These are phyloP conservation scores for Porphyra umbilicalis DNA, from an alignment of 31 red algal species.

Conservation along the genomic window DNA sequence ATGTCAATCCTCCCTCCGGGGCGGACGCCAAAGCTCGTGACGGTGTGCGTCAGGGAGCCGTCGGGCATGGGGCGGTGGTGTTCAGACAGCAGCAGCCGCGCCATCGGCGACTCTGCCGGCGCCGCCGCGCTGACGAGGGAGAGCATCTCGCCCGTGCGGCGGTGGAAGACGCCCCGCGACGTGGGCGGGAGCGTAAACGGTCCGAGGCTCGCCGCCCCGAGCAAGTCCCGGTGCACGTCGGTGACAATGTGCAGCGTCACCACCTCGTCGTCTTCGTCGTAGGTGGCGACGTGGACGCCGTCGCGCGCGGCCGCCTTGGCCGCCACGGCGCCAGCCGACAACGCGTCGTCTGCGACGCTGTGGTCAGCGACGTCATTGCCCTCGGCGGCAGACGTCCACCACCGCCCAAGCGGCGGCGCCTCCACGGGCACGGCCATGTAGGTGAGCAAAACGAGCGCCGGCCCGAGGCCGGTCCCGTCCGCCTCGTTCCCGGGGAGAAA, in stretches of 20 bases:
- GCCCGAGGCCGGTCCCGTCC: background rate
- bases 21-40: background rate
- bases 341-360: too few relatives aligned
- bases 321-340: too few relatives aligned
- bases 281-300: background rate
- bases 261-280: background rate
- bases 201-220: background rate
- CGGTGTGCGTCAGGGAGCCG: background rate
- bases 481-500: too few relatives aligned
- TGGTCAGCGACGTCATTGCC: background rate
- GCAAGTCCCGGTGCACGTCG: background rate
- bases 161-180: background rate
- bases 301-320: too few relatives aligned
- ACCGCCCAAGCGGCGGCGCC: background rate
- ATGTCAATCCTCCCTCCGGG: background rate
- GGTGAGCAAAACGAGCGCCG: background rate
- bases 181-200: background rate
- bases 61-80: background rate
- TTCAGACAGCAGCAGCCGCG: background rate
- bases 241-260: background rate
- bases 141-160: background rate
- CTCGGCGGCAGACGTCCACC: background rate
- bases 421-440: background rate
- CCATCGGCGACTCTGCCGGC: background rate
- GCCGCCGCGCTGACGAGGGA: background rate